Percentiles rank a stretch among this genome's conserved stretches.
These are phyloP conservation scores for Solanum hybrid DNA, from an alignment of 305 asterid species.

Conservation along the genomic window DNA sequence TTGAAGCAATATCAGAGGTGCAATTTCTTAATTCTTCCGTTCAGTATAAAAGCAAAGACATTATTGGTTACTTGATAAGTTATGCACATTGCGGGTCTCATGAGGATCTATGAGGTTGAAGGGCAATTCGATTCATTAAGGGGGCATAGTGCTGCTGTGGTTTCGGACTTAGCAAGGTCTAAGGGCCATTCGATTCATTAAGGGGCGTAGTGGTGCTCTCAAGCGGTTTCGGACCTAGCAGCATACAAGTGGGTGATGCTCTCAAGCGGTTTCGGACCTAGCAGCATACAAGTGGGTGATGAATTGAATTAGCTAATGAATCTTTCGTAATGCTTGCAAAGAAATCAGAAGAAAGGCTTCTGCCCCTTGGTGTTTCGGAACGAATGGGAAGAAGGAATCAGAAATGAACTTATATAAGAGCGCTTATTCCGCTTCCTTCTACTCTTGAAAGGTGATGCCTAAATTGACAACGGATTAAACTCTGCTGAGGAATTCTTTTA, in stretches of 20 bases:
- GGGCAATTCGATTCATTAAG: background rate
- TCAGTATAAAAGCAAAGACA: background rate
- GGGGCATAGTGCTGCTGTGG: background rate
- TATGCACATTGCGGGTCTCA: background rate
- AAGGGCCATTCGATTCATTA: no score
- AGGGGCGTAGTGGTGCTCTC: no score
- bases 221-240: background rate
- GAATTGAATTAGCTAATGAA: no score
- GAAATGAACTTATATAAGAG: no score
- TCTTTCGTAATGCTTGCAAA: no score
- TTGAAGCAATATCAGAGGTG: conserved; percentile 1
- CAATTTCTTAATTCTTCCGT: background rate
- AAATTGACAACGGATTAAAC: background rate
- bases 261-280: no score
- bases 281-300: no score
- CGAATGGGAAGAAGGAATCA: no score
- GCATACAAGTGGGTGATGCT: background rate
- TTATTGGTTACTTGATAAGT: background rate
- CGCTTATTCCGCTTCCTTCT: no score
- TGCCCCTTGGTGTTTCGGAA: no score
- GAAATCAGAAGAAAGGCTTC: no score
- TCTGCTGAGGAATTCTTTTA: no score
- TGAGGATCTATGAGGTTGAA: background rate
- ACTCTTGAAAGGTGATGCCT: background rate
- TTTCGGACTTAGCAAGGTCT: background rate